phyloP scores from a whole-genome alignment of 331 rosid species.

The Prunus yedoensis region DNA sequence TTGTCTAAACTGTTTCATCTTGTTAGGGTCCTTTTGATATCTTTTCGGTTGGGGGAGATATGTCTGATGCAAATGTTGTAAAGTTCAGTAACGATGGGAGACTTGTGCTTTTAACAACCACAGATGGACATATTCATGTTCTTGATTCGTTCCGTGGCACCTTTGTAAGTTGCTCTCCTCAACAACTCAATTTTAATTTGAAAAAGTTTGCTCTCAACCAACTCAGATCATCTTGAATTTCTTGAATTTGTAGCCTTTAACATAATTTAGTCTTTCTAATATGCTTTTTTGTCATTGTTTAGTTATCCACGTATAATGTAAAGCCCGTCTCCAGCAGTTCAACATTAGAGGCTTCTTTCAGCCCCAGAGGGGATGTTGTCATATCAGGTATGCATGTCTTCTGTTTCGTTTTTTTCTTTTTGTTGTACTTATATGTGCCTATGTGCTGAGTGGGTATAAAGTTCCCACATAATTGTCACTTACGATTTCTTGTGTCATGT shows the following conservation, averaged over 20 bases:
- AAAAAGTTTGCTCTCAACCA: not conserved
- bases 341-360: slow-evolving; percentile 95
- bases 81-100: slow-evolving; percentile 94
- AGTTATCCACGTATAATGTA: slow-evolving; percentile 82
- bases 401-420: not conserved
- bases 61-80: slow-evolving; percentile 90
- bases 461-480: not conserved
- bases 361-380: slow-evolving; percentile 97
- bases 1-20: slow-evolving; percentile 22
- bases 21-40: slow-evolving; percentile 89
- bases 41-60: slow-evolving; percentile 85
- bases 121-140: slow-evolving; percentile 82
- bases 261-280: slow-evolving; percentile 15
- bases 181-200: not conserved
- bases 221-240: slow-evolving; percentile 21
- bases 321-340: slow-evolving; percentile 70
- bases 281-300: slow-evolving; percentile 13
- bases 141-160: slow-evolving; percentile 95
- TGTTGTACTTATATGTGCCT: not conserved
- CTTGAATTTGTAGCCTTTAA: slow-evolving; percentile 23
- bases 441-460: not conserved
- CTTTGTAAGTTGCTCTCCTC: slow-evolving; percentile 55
- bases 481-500: not conserved
- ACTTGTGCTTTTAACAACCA: slow-evolving; percentile 82
- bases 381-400: slow-evolving; percentile 57